Evolutionary conservation across 2,329 filamentous ascomycete species (phyloP), one percentile per base, ranked within the genome.

Genomic region (Juglanconis juglandina): DNA sequence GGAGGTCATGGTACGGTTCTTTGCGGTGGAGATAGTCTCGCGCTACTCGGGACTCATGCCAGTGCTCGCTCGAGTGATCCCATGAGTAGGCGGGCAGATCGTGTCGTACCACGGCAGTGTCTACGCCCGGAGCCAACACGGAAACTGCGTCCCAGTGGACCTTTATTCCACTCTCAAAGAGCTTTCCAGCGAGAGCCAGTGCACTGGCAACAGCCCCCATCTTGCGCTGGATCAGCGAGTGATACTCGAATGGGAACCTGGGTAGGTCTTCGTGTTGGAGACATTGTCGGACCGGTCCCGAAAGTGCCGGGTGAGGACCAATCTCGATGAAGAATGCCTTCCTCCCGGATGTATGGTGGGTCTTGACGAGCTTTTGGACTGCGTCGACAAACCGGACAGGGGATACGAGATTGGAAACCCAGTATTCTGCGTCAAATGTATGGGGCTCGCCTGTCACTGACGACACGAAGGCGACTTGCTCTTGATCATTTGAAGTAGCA

Each of bases 201-300:
- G 77, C 74, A 0, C 75, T 73, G 13, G 77, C 74, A 1, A 80
- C 78, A 1, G 79, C 78, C 53, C 81, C 73, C 56, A 81, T 78
- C 30, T 81, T 80, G 37, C 83, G 79, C 4, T 81, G 66, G 3
- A 89, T 77, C 0, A 73, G 71, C 1, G 78, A 73, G 3, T 71
- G 69, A 56, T 81, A 82, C 17, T 58, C 32, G 2, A 47, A 14
- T 11, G 48, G 32, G 2, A 17, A 5, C 7, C 8, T 39, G 1
- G 47, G 37, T 13, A 32, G 32, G 24, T n/a, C 17, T 11, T 9
- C n/a, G 3, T 32, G 3, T 24, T 8, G 24, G 9, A 60, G 11
- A 17, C 32, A 34, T 49, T 72, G 70, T 59, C 66, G 65, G 32
- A 71, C 63, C 3, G 70, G 70, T 0, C 69, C 70, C 17, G 66